Evolutionary conservation across 768 basidiomycete genomes (phyloP).

Genomic region (Trichaptum fuscoviolaceum): DNA sequence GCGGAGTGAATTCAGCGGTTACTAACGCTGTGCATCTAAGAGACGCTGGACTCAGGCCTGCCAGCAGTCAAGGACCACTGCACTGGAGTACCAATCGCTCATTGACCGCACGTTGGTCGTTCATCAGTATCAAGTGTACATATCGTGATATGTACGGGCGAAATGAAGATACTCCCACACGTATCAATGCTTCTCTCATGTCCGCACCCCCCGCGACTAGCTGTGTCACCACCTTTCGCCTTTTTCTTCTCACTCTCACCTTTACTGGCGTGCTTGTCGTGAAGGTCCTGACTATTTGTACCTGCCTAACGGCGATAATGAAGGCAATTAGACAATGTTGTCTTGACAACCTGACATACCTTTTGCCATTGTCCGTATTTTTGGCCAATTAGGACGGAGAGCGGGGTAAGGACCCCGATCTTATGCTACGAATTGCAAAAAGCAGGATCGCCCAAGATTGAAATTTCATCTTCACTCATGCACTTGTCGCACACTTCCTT

Average conservation of each 20-base stretch:
- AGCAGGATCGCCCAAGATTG: background rate
- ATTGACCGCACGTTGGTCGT: background rate
- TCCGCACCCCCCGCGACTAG: background rate
- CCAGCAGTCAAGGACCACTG: background rate
- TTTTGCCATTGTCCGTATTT: background rate
- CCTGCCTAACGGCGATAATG: background rate
- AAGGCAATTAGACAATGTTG: background rate
- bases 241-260: background rate
- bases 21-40: background rate
- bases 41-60: background rate
- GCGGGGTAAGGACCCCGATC: background rate
- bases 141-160: background rate
- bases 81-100: background rate
- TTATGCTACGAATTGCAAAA: background rate
- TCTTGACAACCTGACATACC: background rate
- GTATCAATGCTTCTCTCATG: background rate
- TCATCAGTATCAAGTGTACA: background rate
- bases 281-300: background rate
- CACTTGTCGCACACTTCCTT: too few relatives aligned
- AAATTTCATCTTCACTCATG: background rate
- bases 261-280: background rate
- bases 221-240: background rate
- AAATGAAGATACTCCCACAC: slow-evolving; percentile 1
- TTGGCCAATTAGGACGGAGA: background rate
- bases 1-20: background rate